phyloP scores from a whole-genome alignment of 345 rosid genomes.

The Linum usitatissimum region DNA sequence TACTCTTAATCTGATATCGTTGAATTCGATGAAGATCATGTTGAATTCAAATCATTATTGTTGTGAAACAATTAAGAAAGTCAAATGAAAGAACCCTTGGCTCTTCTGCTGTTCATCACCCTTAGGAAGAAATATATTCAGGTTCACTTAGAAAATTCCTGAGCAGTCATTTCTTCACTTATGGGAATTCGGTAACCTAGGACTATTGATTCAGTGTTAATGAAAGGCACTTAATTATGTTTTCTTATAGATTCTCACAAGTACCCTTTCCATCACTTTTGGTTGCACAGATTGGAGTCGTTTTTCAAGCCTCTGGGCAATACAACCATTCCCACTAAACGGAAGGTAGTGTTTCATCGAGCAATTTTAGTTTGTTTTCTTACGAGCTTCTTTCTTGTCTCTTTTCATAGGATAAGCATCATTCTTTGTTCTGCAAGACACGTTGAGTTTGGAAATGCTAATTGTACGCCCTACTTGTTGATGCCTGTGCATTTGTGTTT shows the following conservation, averaged over 20 bases:
- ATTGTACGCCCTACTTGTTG: background rate
- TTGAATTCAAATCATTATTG: too few species aligned
- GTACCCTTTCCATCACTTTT: conserved; percentile 2
- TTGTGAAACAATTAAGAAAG: too few species aligned
- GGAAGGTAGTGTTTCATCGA: conserved; percentile 46
- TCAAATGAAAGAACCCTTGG: too few species aligned
- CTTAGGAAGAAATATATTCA: background rate
- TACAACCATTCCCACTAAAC: conserved; percentile 43
- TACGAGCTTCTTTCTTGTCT: background rate
- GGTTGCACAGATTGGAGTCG: conserved; percentile 49
- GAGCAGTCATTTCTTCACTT: background rate
- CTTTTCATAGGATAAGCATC: background rate
- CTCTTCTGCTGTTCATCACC: too few species aligned
- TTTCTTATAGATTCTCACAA: conserved; percentile 1
- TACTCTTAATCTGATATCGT: background rate
- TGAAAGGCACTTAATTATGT: background rate
- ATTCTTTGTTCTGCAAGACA: background rate
- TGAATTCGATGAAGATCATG: too few species aligned
- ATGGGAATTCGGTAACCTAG: background rate
- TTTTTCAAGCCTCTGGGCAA: conserved; percentile 64
- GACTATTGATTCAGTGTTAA: background rate
- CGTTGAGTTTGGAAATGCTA: background rate
- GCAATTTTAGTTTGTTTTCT: conserved; percentile 7
- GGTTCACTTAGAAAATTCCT: background rate
- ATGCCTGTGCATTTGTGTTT: background rate